Evolutionary conservation across 2,329 filamentous ascomycete species (phyloP).

Genomic region (Cladosporium cucumerinum): DNA sequence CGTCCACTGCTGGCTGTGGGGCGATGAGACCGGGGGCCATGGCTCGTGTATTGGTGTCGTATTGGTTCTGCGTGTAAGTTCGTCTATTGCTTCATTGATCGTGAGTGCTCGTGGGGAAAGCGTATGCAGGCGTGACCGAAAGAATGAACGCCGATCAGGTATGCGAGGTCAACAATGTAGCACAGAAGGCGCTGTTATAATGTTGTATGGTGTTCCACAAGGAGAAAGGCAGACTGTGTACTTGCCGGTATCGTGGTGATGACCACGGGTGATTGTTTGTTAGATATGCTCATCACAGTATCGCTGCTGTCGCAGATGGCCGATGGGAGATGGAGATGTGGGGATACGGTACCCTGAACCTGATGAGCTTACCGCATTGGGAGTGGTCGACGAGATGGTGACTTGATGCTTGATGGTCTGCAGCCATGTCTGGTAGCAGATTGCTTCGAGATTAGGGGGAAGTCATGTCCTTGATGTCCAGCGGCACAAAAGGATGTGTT

Average conservation of each 20-base stretch:
- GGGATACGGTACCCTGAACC: neutral
- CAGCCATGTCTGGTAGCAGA: neutral
- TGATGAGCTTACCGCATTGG: neutral
- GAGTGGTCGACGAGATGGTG: neutral
- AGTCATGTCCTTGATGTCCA: neutral
- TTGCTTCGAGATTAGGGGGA: neutral
- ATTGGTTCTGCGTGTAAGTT: neutral
- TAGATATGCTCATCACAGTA: constrained; percentile 8
- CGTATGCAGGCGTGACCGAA: neutral
- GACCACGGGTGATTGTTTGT: constrained; percentile 7
- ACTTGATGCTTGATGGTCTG: neutral
- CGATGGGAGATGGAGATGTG: constrained; percentile 7
- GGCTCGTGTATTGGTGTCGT: neutral
- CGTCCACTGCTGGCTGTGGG: constrained; percentile 43
- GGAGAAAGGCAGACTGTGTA: neutral
- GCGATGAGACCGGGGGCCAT: constrained; percentile 60
- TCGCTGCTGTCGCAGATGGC: neutral
- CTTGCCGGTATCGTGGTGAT: constrained; percentile 11
- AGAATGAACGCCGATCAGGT: neutral
- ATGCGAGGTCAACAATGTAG: neutral
- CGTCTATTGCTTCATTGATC: constrained; percentile 2
- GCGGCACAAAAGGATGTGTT: neutral
- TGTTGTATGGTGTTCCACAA: neutral
- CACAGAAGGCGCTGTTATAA: neutral
- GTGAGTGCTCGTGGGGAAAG: neutral